Percentiles rank a stretch among this genome's conserved stretches.
phyloP scores from a whole-genome alignment of 768 basidiomycete genomes.

The Russula sp. region DNA sequence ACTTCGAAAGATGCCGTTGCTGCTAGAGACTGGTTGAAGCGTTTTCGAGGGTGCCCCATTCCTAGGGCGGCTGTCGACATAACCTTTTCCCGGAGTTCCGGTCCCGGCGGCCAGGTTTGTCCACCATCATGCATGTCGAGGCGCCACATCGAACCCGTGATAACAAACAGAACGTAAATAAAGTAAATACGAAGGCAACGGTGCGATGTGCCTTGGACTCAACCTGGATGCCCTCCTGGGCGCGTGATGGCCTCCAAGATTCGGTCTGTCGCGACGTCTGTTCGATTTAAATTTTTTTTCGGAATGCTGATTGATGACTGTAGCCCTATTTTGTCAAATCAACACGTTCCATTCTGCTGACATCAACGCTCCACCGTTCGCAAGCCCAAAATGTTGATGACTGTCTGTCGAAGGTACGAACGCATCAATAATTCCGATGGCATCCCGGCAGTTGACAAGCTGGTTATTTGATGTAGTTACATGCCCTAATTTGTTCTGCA shows the following conservation, averaged over 20 bases:
- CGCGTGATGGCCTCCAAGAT: constrained; percentile 39
- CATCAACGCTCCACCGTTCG: constrained; percentile 66
- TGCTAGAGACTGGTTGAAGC: constrained; percentile 21
- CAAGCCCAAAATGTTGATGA: constrained; percentile 73
- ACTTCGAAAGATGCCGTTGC: constrained; percentile 15
- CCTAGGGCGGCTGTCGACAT: constrained; percentile 53
- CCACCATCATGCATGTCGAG: background rate
- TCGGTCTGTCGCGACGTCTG: constrained; percentile 39
- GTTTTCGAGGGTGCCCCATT: constrained; percentile 29
- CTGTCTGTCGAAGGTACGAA: constrained; percentile 53
- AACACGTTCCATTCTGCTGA: constrained; percentile 59
- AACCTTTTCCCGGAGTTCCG: constrained; percentile 72
- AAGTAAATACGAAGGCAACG: constrained; percentile 79
- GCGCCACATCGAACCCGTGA: constrained; percentile 4
- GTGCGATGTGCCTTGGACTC: constrained; percentile 52
- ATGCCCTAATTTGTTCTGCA: constrained; percentile 43
- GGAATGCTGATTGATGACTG: background rate
- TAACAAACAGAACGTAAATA: constrained; percentile 70
- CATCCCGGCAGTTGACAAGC: constrained; percentile 7
- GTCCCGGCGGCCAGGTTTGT: constrained; percentile 76
- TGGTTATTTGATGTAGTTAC: constrained; percentile 40
- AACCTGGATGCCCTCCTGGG: constrained; percentile 69
- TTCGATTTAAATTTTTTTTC: background rate
- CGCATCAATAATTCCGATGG: constrained; percentile 26
- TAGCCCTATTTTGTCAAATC: constrained; percentile 67